Evolutionary conservation across 768 basidiomycete species (phyloP), one percentile per base, ranked within the genome.

Genomic region (Amanita subjunquillea): DNA sequence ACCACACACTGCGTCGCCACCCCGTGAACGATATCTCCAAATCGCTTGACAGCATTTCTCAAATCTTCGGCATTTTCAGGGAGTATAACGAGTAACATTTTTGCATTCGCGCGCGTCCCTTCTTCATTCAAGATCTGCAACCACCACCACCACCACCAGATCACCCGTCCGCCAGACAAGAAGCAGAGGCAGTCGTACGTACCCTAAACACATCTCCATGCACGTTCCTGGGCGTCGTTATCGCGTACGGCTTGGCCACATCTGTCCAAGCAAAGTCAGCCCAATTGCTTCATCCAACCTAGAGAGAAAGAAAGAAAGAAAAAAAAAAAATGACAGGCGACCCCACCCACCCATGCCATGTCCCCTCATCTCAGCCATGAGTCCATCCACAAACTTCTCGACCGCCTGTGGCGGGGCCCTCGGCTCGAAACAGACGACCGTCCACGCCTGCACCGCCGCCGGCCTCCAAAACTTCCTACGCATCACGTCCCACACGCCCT

Each of bases 51-150:
- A 0, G 57, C 48, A 2, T 62, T 63, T 10, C 78, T 62, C 0
- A 79, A 67, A 0, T 72, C 72, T 0, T 71, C 72, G 0, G 79
- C 80, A 12, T 68, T 67, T 0, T 65, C 55, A 0, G 83, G 81
- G 15, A 84, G 68, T 3, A 87, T 65, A 0, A 75, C 73, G 4
- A 86, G 41, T 0, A 85, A 59, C 12, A 83, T 6, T 13, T 15
- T 29, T 25, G 47, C 45, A 9, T 48, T 8, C 2, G 37, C 37
- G 17, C 15, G 29, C 15, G 36, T 22, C 8, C 53, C 46, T 27
- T 54, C 45, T 48, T 49, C 53, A 22, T 20, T 40, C 37, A 54
- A 20, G 36, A 45, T 37, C 45, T 48, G 15, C 34, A 10, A 42
- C 6, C 6, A 42, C 8, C 1, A 17, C 17, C 17, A 17, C 17